These are phyloP conservation scores for Taphrina sp. DNA, from an alignment of 1,139 yeast species.

Conservation along the genomic window DNA sequence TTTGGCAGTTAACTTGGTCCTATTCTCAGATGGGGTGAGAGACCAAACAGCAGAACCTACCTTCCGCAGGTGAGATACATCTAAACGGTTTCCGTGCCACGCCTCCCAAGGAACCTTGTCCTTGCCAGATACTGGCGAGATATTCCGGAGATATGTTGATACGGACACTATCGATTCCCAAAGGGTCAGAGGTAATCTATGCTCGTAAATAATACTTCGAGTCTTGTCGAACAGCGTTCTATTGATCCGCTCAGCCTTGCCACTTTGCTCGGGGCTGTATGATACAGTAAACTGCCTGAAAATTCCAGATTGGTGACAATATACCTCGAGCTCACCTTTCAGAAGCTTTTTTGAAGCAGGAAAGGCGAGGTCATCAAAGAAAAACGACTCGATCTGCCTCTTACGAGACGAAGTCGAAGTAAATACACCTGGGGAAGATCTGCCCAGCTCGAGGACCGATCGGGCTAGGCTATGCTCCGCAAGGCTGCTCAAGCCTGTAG, in stretches of 20 bases:
- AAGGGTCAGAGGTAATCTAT: not conserved
- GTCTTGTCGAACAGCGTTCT: conserved; percentile 19
- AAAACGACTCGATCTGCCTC: too few species aligned
- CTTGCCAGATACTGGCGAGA: not conserved
- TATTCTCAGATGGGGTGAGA: not conserved
- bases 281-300: not conserved
- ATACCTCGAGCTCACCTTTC: not conserved
- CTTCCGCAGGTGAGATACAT: not conserved
- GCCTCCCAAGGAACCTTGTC: not conserved
- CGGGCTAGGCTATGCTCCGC: too few species aligned
- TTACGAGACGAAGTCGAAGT: too few species aligned
- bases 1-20: not conserved
- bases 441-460: too few species aligned
- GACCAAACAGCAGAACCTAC: conserved; percentile 1
- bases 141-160: not conserved
- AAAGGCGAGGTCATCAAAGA: too few species aligned
- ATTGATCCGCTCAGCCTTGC: conserved; percentile 30
- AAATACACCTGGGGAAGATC: too few species aligned
- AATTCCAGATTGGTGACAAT: not conserved
- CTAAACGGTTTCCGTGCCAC: not conserved
- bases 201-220: not conserved
- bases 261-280: conserved; percentile 9
- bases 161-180: not conserved
- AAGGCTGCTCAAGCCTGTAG: too few species aligned
- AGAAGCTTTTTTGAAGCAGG: too few species aligned